Evolutionary conservation across 805 yeast species (phyloP).

Genomic region (Zygosaccharomyces kombuchaensis): DNA sequence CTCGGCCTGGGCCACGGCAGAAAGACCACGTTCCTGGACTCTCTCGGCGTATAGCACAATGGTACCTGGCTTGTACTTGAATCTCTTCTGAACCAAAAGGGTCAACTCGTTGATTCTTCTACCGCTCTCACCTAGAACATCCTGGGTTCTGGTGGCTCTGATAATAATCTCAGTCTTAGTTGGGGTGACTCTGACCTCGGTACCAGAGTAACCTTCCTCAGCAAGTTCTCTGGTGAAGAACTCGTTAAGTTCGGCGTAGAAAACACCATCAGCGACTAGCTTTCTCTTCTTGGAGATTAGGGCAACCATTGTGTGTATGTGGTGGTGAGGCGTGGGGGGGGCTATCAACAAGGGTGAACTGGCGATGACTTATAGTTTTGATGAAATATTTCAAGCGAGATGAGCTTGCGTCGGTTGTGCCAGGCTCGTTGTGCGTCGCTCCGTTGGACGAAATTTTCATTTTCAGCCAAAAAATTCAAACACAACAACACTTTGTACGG

Average conservation of each 20-base stretch:
- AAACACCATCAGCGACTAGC: slow-evolving; percentile 99
- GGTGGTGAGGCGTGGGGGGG: background rate
- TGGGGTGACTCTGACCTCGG: slow-evolving; percentile 98
- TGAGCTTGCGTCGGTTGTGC: slow-evolving; percentile 1
- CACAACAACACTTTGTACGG: too few species aligned
- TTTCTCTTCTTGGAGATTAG: slow-evolving; percentile 95
- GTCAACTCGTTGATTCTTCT: slow-evolving; percentile 99
- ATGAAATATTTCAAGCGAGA: background rate
- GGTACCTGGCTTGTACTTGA: slow-evolving; percentile 90
- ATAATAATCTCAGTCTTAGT: slow-evolving; percentile 96
- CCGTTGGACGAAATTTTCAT: background rate
- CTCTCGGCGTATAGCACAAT: slow-evolving; percentile 96
- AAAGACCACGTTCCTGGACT: slow-evolving; percentile 98
- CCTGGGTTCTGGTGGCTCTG: slow-evolving; percentile 98
- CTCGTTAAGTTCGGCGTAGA: slow-evolving; percentile 99
- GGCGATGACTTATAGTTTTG: background rate
- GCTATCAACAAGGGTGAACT: too few species aligned
- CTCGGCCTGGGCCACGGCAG: slow-evolving; percentile 99
- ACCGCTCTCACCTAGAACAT: slow-evolving; percentile 99
- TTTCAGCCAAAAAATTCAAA: background rate
- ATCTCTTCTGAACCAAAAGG: slow-evolving; percentile 96
- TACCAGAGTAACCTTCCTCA: slow-evolving; percentile 99
- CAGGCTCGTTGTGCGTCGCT: background rate
- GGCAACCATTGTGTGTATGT: slow-evolving; percentile 34
- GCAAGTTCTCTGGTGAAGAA: slow-evolving; percentile 99